These are phyloP conservation scores for Poa pratensis DNA, from an alignment of 176 grass and related monocot genomes.

Conservation along the genomic window DNA sequence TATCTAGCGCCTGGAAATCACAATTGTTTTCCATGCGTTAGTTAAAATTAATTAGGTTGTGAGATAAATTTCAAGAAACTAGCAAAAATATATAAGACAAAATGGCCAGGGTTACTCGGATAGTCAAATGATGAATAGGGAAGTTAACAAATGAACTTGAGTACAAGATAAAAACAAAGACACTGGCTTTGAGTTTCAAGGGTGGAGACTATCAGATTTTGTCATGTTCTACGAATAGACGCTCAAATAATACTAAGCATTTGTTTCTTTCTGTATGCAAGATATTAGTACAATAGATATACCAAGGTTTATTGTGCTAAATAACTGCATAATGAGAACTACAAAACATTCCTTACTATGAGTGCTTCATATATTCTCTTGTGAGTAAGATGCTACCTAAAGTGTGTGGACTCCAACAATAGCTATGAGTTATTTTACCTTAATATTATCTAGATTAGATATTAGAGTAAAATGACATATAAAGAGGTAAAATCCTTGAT, in stretches of 20 bases:
- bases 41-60: neutral
- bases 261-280: neutral
- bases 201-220: neutral
- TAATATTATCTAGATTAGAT: neutral
- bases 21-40: too few species aligned
- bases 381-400: neutral
- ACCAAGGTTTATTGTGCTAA: neutral
- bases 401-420: neutral
- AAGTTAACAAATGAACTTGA: neutral
- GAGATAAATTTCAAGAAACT: neutral
- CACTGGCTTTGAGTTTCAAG: neutral
- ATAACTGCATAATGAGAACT: neutral
- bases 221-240: neutral
- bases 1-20: constrained; percentile 60
- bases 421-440: neutral
- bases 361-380: neutral
- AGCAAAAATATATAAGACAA: neutral
- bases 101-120: neutral
- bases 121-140: neutral
- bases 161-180: neutral
- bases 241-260: neutral
- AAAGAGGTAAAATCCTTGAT: neutral
- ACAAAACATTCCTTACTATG: neutral
- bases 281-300: neutral
- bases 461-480: neutral